Base-by-base conservation (phyloP, 257 asterid species). In the Datura wrightii region DNA sequence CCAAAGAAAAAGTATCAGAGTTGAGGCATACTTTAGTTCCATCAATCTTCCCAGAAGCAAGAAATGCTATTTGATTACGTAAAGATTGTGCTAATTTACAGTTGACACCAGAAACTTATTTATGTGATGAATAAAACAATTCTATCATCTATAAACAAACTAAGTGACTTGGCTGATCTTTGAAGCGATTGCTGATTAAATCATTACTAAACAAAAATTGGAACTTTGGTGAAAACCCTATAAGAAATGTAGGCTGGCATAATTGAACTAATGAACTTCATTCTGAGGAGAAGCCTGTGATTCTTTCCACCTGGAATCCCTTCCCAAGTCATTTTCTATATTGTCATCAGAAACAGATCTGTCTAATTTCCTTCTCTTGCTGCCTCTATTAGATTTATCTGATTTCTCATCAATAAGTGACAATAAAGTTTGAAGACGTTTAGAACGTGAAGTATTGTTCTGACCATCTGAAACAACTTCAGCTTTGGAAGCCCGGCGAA, bases 331-430 rank as follows among this genome's bases (percentile, higher is more conserved):
- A 14, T 53, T 86, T 71, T 79, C 92, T 9, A 83, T 76, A 16
- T 52, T 85, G 74, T 72, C 88, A 3, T 83, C 91, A 1, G 90
- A 87, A 56, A 85, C n/a, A 3, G 91, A 84, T 69, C 71, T 79
- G 59, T 93, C 96, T 1, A 92, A 79, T 90, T 93, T 96, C 87
- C 98, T 90, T 58, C 97, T 84, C 82, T 94, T 95, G 0, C 84
- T 86, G 3, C 91, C 92, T 7, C 97, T 82, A 58, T 83, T 85
- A 1, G 96, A 92, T 9, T 31, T 86, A 55, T 92, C 98, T 62
- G 88, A 88, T 78, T 93, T 94, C 89, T 93, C 94, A 55, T 95
- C 98, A 46, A 94, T 92, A 14, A 93, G 74, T 9, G 98, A 89
- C 80, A 93, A 5, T 63, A 93, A 82, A 3, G 94, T 93, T 85